Conservation (phyloP, 495 filamentous ascomycete species). For the Talaromyces ruber region DNA sequence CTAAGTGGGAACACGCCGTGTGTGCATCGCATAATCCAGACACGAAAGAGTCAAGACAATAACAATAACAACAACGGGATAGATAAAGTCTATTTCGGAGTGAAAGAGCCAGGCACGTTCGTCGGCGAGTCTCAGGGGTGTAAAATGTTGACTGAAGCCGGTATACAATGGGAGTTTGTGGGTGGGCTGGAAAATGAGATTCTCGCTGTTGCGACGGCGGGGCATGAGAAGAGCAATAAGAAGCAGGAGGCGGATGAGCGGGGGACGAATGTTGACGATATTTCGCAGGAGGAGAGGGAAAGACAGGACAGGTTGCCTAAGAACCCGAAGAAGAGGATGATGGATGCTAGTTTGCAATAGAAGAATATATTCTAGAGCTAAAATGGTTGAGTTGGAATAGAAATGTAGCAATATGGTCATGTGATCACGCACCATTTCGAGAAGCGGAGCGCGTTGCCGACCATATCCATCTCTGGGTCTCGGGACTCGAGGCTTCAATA, state of each 20-base stretch:
- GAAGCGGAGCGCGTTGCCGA: background rate
- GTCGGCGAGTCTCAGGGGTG: constrained; percentile 72
- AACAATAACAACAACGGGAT: constrained; percentile 34
- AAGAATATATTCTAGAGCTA: background rate
- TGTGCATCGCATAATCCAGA: constrained; percentile 66
- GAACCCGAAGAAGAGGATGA: constrained; percentile 43
- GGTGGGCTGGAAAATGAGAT: constrained; percentile 76
- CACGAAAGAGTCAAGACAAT: constrained; percentile 17
- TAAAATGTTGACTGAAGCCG: constrained; percentile 57
- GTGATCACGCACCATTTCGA: background rate
- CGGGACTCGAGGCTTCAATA: background rate
- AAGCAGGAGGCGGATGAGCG: constrained; percentile 20
- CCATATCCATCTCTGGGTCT: background rate
- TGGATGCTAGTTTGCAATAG: constrained; percentile 18
- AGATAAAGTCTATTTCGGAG: constrained; percentile 75
- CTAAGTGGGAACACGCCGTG: constrained; percentile 77
- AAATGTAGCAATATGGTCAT: background rate
- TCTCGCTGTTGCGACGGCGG: constrained; percentile 67
- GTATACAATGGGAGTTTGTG: constrained; percentile 66
- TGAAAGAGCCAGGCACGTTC: constrained; percentile 83
- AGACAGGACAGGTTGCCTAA: constrained; percentile 23
- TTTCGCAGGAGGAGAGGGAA: constrained; percentile 25
- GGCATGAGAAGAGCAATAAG: constrained; percentile 48
- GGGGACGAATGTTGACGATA: constrained; percentile 24
- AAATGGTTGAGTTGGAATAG: background rate